These are phyloP conservation scores for Usnea hakonensis DNA, from an alignment of 495 filamentous ascomycete species.

Conservation along the genomic window DNA sequence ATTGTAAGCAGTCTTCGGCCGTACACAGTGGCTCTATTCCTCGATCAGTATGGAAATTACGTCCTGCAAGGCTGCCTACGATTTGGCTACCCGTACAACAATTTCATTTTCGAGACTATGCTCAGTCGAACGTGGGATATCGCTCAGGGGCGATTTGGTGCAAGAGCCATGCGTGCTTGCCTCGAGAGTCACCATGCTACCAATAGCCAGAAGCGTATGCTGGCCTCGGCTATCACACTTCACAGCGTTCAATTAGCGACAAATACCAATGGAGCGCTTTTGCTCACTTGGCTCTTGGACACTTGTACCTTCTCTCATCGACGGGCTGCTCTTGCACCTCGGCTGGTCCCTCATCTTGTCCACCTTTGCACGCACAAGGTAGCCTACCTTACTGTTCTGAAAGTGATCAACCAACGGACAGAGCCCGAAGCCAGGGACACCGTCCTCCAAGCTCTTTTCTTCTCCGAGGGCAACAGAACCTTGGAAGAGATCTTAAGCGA, in stretches of 20 bases:
- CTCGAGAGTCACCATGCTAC: slow-evolving; percentile 92
- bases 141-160: slow-evolving; percentile 86
- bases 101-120: slow-evolving; percentile 98
- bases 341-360: slow-evolving; percentile 91
- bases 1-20: slow-evolving; percentile 77
- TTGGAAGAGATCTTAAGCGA: slow-evolving; percentile 88
- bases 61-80: slow-evolving; percentile 92
- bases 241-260: slow-evolving; percentile 96
- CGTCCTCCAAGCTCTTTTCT: slow-evolving; percentile 89
- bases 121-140: slow-evolving; percentile 91
- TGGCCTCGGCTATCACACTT: slow-evolving; percentile 88
- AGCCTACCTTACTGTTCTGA: slow-evolving; percentile 91
- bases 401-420: slow-evolving; percentile 96
- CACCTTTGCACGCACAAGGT: slow-evolving; percentile 98
- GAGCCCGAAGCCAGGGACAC: slow-evolving; percentile 90
- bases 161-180: slow-evolving; percentile 92
- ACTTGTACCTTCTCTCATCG: slow-evolving; percentile 93
- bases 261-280: slow-evolving; percentile 87
- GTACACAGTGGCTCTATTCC: slow-evolving; percentile 82
- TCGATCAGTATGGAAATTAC: slow-evolving; percentile 98
- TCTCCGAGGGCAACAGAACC: slow-evolving; percentile 78
- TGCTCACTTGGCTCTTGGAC: slow-evolving; percentile 97
- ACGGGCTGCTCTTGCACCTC: slow-evolving; percentile 83
- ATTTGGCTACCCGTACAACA: slow-evolving; percentile 79
- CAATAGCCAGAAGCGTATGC: slow-evolving; percentile 90